These are phyloP conservation scores for Mycena kentingensis DNA, from an alignment of 768 basidiomycete species.

Conservation along the genomic window DNA sequence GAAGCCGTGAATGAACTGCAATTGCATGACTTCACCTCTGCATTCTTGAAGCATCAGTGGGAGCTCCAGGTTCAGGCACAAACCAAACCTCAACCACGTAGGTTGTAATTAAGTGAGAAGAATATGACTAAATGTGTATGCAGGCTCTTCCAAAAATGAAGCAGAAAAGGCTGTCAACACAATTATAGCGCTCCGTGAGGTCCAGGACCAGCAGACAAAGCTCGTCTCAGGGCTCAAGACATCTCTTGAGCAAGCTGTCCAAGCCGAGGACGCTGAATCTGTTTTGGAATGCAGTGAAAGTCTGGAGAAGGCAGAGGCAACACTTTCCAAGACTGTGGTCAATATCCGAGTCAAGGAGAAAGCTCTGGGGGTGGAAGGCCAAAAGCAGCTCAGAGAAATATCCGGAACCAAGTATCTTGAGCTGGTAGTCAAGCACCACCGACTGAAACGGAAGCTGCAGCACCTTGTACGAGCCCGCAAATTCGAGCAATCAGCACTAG, in stretches of 20 bases:
- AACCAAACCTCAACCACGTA: conserved; percentile 3
- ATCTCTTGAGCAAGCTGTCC: neutral
- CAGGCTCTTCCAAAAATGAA: neutral
- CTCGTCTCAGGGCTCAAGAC: neutral
- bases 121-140: neutral
- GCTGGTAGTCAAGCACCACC: conserved; percentile 25
- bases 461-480: conserved; percentile 26
- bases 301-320: neutral
- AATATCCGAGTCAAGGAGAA: conserved; percentile 12
- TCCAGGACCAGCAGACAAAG: neutral
- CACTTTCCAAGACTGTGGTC: no score
- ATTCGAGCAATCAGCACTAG: conserved; percentile 30
- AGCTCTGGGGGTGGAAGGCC: neutral
- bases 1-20: conserved; percentile 2
- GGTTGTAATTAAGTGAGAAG: neutral
- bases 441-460: conserved; percentile 27
- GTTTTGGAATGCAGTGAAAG: neutral
- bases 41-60: neutral
- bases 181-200: neutral
- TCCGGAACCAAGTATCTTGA: conserved; percentile 19
- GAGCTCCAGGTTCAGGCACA: conserved; percentile 1
- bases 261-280: neutral
- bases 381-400: conserved; percentile 11
- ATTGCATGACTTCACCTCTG: neutral
- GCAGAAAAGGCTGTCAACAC: neutral